Base-by-base conservation (phyloP, 495 filamentous ascomycete genomes). In the Polyplosphaeria fusca region DNA sequence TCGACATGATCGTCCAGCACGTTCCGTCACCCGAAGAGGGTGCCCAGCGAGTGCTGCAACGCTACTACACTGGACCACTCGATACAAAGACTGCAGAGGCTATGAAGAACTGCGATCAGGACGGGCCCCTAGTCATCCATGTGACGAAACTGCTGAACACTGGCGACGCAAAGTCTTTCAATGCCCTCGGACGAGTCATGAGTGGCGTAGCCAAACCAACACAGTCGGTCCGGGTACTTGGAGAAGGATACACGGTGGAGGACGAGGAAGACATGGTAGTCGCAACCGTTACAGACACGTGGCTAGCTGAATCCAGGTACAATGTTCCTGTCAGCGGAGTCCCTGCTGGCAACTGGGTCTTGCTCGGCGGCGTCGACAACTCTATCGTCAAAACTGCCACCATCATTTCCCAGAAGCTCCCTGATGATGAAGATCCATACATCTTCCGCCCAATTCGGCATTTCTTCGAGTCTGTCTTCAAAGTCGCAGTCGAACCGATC, bases 331-430 rank as follows among this genome's bases (percentile, higher is more conserved):
- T 87, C 0, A 87, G 86, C 61, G 93, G 94, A 45, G 86, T 98
- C 9, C 93, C 94, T 0, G 94, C 93, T 5, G 93, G 93, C n/a
- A 96, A 93, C 69, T 88, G 87, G 82, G 91, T 95, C 16, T 77
- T 98, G 19, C 75, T 98, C 2, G 83, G 87, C 37, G 93, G 93
- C 1, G 85, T 98, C 39, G 91, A 97, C 75, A 96, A 96, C 71
- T 97, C 94, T 5, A 97, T 98, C 66, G 89, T 97, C 69, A 98
- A 97, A 70, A 91, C 88, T 20, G 93, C 93, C n/a, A 97, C 93
- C 1, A 73, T 98, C 44, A 84, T 98, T n/a, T 83, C 89, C 16
- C 82, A 81, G 35, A 85, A 83, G 60, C 77, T 95, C 27, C 83
- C 88, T 22, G 84, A 94, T 52, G 79, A 92, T 40, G 91, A 96